phyloP scores from a whole-genome alignment of 2,329 filamentous ascomycete genomes.

The Phyllosticta citrichinensis region DNA sequence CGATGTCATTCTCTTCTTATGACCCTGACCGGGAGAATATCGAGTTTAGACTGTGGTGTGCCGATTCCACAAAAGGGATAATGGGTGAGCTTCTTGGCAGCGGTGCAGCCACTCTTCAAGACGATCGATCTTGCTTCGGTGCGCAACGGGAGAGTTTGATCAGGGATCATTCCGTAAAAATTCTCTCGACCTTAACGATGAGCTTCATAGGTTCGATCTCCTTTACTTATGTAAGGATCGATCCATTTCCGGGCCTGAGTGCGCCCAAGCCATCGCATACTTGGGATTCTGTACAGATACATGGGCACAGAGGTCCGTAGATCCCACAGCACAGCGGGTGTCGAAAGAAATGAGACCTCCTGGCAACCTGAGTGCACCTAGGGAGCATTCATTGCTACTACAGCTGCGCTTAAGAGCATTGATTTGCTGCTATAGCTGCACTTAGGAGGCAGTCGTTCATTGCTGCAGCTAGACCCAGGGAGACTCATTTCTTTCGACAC shows the following conservation, averaged over 20 bases:
- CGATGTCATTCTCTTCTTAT: not conserved
- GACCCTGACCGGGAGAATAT: not conserved
- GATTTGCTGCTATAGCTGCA: too few species aligned
- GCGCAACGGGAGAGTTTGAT: constrained; percentile 84
- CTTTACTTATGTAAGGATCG: constrained; percentile 94
- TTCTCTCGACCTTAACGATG: constrained; percentile 68
- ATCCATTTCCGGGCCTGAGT: constrained; percentile 63
- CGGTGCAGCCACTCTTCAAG: constrained; percentile 78
- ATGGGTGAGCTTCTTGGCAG: constrained; percentile 67
- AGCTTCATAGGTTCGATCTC: constrained; percentile 92
- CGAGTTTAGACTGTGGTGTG: constrained; percentile 75
- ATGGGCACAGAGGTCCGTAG: constrained; percentile 95
- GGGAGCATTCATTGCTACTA: too few species aligned
- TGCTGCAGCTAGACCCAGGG: too few species aligned
- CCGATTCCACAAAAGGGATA: constrained; percentile 58
- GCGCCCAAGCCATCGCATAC: constrained; percentile 60
- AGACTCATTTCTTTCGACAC: constrained; percentile 41
- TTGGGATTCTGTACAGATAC: constrained; percentile 80
- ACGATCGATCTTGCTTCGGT: constrained; percentile 72
- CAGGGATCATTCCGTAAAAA: constrained; percentile 84
- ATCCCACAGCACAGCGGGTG: constrained; percentile 19
- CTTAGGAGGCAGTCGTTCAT: too few species aligned
- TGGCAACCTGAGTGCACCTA: too few species aligned
- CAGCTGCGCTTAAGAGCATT: too few species aligned
- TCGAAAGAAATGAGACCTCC: too few species aligned